These are phyloP conservation scores for Oxytropis ochrocephala DNA, from an alignment of 306 rosid genomes.

Conservation along the genomic window DNA sequence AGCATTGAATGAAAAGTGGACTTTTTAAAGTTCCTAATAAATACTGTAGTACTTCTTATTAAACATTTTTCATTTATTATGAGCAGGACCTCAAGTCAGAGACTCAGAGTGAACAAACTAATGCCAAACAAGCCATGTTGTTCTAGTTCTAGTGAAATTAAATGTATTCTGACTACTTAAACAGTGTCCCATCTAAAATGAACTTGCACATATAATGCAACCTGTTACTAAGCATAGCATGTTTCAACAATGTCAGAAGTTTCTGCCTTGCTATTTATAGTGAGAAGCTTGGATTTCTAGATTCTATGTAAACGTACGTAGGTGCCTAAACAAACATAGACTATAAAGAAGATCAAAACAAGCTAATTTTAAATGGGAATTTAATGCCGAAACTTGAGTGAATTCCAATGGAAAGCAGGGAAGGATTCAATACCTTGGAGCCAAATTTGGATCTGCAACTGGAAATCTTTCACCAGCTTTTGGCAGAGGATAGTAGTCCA, in stretches of 20 bases:
- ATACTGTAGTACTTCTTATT: neutral
- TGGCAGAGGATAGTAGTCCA: conserved; percentile 81
- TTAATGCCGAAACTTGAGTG: neutral
- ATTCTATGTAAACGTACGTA: too few relatives aligned
- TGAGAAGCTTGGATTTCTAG: too few relatives aligned
- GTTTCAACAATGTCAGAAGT: conserved; percentile 1
- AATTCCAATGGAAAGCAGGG: neutral
- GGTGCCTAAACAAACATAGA: too few relatives aligned
- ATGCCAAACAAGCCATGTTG: neutral
- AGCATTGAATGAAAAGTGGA: neutral
- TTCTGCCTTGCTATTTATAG: neutral
- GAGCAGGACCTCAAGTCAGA: neutral
- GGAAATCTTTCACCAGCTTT: conserved; percentile 89
- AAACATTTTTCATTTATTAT: neutral
- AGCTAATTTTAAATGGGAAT: neutral
- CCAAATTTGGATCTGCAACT: conserved; percentile 62
- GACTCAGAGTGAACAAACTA: neutral
- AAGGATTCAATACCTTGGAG: conserved; percentile 56
- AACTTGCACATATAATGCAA: neutral
- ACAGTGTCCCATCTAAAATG: neutral
- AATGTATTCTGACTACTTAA: neutral
- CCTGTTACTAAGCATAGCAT: neutral
- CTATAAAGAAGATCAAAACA: neutral
- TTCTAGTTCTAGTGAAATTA: neutral
- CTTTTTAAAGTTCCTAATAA: neutral